These are phyloP conservation scores for Aegilops longissima DNA, from an alignment of 176 grass and related monocot species.

Conservation along the genomic window DNA sequence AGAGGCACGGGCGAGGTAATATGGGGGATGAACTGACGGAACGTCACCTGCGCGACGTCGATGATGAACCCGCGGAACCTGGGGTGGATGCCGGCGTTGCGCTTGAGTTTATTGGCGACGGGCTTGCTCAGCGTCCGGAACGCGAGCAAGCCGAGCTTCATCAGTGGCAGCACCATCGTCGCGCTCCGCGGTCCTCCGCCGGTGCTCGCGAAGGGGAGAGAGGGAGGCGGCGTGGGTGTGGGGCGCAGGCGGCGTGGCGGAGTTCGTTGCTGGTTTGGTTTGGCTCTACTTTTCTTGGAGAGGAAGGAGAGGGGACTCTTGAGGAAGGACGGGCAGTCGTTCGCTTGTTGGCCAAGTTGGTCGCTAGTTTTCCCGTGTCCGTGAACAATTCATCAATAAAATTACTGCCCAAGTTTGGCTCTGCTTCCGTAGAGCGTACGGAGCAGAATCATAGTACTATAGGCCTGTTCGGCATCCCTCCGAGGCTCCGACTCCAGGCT, in stretches of 20 bases:
- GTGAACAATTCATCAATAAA: background rate
- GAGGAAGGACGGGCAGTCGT: background rate
- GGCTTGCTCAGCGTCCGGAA: slow-evolving; percentile 87
- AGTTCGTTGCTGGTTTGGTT: slow-evolving; percentile 28
- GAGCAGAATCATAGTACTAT: too few species aligned
- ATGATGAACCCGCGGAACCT: slow-evolving; percentile 83
- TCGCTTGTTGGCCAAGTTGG: slow-evolving; percentile 6
- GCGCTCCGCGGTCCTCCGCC: background rate
- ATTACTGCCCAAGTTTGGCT: too few species aligned
- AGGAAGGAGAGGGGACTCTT: slow-evolving; percentile 22
- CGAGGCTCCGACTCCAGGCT: too few species aligned
- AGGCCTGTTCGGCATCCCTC: too few species aligned
- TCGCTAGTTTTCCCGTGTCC: background rate
- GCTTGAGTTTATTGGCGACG: slow-evolving; percentile 78
- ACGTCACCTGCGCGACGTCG: slow-evolving; percentile 70
- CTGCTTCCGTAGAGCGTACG: too few species aligned
- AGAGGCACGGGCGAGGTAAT: background rate
- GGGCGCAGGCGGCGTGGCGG: slow-evolving; percentile 17
- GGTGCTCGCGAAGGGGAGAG: background rate
- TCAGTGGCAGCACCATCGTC: slow-evolving; percentile 68
- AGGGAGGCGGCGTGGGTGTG: background rate
- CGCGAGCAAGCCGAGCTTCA: slow-evolving; percentile 71
- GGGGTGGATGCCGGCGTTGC: slow-evolving; percentile 69
- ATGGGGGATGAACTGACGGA: background rate
- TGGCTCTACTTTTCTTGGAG: slow-evolving; percentile 41